These are phyloP conservation scores for Carex parvula DNA, from an alignment of 176 grass and related monocot genomes.

Conservation along the genomic window DNA sequence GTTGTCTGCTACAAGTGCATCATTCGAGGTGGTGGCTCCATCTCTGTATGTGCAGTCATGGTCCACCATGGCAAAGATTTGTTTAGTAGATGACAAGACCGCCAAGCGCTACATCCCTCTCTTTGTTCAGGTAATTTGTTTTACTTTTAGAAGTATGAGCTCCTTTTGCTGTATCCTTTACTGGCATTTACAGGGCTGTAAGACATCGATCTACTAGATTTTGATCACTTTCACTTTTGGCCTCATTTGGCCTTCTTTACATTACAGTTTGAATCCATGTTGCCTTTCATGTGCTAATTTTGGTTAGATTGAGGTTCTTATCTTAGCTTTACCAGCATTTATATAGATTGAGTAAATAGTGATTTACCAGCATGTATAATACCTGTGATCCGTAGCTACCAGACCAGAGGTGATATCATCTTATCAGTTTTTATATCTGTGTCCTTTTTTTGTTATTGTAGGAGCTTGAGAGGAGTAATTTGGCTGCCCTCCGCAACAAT, in stretches of 20 bases:
- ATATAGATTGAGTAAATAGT: background rate
- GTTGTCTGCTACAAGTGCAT: constrained; percentile 48
- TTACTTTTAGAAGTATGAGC: constrained; percentile 15
- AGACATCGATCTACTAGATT: background rate
- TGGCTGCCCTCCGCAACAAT: constrained; percentile 79
- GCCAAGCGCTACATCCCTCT: constrained; percentile 93
- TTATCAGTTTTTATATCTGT: background rate
- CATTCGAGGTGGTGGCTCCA: constrained; percentile 70
- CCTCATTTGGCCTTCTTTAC: background rate
- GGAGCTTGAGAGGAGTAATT: constrained; percentile 91
- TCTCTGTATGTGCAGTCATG: constrained; percentile 86
- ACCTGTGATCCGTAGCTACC: background rate
- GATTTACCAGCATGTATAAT: background rate
- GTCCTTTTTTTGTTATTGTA: constrained; percentile 33
- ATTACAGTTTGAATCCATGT: background rate
- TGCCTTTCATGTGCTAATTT: background rate
- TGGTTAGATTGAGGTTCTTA: background rate
- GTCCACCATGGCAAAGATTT: constrained; percentile 90
- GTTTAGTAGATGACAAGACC: constrained; percentile 79
- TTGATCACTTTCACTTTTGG: background rate
- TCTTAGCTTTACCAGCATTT: background rate
- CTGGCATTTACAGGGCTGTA: background rate
- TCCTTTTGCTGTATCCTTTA: background rate
- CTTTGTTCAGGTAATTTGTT: constrained; percentile 78
- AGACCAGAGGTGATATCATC: background rate